phyloP scores from a whole-genome alignment of 2,329 filamentous ascomycete genomes.

The Tolypocladium capitatum region DNA sequence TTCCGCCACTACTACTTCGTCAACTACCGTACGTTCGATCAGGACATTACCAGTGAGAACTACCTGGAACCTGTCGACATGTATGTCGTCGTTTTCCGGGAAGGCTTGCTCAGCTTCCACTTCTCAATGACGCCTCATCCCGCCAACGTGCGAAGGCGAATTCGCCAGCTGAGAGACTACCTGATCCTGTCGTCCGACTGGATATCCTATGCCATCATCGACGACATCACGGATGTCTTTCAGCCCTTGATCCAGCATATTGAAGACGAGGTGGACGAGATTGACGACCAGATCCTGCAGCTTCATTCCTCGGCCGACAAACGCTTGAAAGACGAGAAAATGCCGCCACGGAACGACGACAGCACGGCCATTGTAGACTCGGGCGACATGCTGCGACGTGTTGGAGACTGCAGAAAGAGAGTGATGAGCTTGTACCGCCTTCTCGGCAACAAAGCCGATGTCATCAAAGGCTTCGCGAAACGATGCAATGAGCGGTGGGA shows the following conservation, averaged over 20 bases:
- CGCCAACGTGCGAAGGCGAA: slow-evolving; percentile 85
- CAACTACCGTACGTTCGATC: slow-evolving; percentile 95
- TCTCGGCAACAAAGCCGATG: slow-evolving; percentile 92
- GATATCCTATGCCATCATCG: slow-evolving; percentile 96
- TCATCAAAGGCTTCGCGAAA: slow-evolving; percentile 98
- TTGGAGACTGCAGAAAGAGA: slow-evolving; percentile 90
- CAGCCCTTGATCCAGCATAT: slow-evolving; percentile 84
- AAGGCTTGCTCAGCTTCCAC: slow-evolving; percentile 92
- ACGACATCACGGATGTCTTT: slow-evolving; percentile 96
- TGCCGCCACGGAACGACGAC: slow-evolving; percentile 33
- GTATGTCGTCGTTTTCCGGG: slow-evolving; percentile 92
- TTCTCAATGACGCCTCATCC: slow-evolving; percentile 94
- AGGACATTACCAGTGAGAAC: slow-evolving; percentile 77
- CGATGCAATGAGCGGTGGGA: slow-evolving; percentile 97
- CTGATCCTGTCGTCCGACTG: slow-evolving; percentile 87
- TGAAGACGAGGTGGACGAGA: slow-evolving; percentile 92
- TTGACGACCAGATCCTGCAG: slow-evolving; percentile 79
- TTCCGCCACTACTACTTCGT: slow-evolving; percentile 98
- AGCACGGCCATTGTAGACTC: slow-evolving; percentile 30
- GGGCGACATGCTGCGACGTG: slow-evolving; percentile 78
- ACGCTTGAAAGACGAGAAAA: slow-evolving; percentile 24
- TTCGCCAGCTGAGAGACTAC: slow-evolving; percentile 89
- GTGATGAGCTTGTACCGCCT: slow-evolving; percentile 93
- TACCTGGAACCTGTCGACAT: slow-evolving; percentile 94
- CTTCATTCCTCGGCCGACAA: slow-evolving; percentile 53